Evolutionary conservation across 2,329 filamentous ascomycete species (phyloP), one percentile per base, ranked within the genome.

Genomic region (Didymella pinodella): DNA sequence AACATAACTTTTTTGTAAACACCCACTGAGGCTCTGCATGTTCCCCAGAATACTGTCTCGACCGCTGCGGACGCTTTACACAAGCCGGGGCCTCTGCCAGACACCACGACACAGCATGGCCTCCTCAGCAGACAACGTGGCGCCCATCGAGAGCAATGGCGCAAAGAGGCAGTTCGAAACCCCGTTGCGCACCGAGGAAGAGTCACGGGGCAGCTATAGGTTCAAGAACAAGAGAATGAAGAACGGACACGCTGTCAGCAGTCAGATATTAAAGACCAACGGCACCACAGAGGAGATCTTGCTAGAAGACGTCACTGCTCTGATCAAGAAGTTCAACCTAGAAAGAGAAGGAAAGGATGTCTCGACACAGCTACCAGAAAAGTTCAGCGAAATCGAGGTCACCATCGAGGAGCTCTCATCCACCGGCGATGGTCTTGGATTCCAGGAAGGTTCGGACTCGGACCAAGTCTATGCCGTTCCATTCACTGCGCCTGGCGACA

Each of bases 391-490:
- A 74, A 86, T 95, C 40, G 89, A 97, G 52, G 86, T 98, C 40
- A 87, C 90, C n/a, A 88, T 98, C 57, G 78, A 88, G 7, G 87
- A 91, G 65, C 83, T 98, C 32, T 96, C 94, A 0, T 98, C 94
- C 0, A 97, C 92, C 0, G 95, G 95, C 52, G 95, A 98, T 67
- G 95, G 92, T 2, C 84, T 99, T 55, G 95, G 91, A 4, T 82
- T 91, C 57, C 85, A 86, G n/a, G 80, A 86, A 28, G 84, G 86
- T 59, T 83, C 82, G n/a, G 81, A 86, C 54, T 83, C 82, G 25
- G 81, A 86, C 56, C 83, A 89, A 80, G 78, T 97, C 75, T 97
- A 93, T 72, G 89, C 95, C 49, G 89, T 98, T 1, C 93, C 94
- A 4, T 99, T 97, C 74, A 86, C 90, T 22, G 85, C 94, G 2